Evolutionary conservation across 169 alveolate genomes (phyloP).

Genomic region (Cystoisospora suis): DNA sequence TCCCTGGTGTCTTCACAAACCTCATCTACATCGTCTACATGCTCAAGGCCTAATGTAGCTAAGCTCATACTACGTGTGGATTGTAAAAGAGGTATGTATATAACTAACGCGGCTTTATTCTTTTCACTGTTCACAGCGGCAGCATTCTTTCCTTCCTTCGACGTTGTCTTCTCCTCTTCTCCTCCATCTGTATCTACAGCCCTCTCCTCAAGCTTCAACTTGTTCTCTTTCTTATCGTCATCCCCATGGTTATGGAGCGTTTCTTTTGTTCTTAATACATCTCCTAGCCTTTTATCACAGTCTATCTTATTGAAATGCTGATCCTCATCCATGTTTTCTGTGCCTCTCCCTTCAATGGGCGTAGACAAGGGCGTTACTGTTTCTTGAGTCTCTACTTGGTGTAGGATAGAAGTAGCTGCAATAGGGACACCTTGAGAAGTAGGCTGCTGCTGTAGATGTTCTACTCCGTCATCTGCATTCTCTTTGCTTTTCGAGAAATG

Average conservation of each 20-base stretch:
- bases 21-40: not conserved
- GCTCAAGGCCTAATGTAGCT: constrained; percentile 53
- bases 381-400: no score
- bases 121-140: not conserved
- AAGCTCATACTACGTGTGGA: constrained; percentile 59
- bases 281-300: no score
- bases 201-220: not conserved
- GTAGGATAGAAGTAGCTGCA: not conserved
- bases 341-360: no score
- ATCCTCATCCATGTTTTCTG: no score
- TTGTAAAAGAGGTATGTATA: constrained; percentile 55
- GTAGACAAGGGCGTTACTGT: no score
- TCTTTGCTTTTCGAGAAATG: no score
- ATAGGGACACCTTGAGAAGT: not conserved
- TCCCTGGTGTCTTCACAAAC: not conserved
- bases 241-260: not conserved
- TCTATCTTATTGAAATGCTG: no score
- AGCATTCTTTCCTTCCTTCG: not conserved
- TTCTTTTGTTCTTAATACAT: no score
- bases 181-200: not conserved
- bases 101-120: not conserved
- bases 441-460: not conserved
- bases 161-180: not conserved
- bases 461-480: not conserved
- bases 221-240: not conserved